phyloP scores from a whole-genome alignment of 2,329 filamentous ascomycete genomes.

The Kalmusia sp. region DNA sequence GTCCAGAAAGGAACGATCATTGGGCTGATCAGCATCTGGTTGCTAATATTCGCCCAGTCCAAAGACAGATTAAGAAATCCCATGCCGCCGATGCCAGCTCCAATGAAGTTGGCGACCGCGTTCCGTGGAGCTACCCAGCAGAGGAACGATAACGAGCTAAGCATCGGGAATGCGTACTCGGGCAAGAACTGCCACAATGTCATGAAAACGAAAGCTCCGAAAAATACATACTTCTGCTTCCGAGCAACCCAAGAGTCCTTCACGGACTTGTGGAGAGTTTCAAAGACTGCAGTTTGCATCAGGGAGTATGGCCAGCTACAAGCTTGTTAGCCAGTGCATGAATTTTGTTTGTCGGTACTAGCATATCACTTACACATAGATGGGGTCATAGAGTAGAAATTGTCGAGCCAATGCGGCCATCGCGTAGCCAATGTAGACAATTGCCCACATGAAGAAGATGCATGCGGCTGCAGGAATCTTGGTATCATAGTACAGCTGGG shows the following conservation, averaged over 20 bases:
- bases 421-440: conserved; percentile 65
- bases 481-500: conserved; percentile 64
- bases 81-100: conserved; percentile 68
- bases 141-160: conserved; percentile 66
- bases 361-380: conserved; percentile 45
- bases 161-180: conserved; percentile 66
- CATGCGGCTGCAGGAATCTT: conserved; percentile 61
- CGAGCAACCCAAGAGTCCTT: conserved; percentile 59
- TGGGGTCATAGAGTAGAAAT: conserved; percentile 65
- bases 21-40: conserved; percentile 50
- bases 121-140: conserved; percentile 70
- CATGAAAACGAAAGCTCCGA: conserved; percentile 59
- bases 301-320: conserved; percentile 57
- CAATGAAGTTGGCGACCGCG: conserved; percentile 65
- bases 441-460: conserved; percentile 67
- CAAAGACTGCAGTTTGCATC: conserved; percentile 66
- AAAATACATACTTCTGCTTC: conserved; percentile 65
- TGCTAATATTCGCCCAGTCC: conserved; percentile 68
- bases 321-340: conserved; percentile 28
- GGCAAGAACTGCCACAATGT: conserved; percentile 69
- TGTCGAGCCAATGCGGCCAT: conserved; percentile 66
- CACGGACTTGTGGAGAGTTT: conserved; percentile 62
- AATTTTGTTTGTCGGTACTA: too few species aligned
- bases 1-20: conserved; percentile 66
- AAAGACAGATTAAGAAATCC: conserved; percentile 66